Evolutionary conservation across 2,329 filamentous ascomycete species (phyloP).

Genomic region (Exophiala xenobiotica): DNA sequence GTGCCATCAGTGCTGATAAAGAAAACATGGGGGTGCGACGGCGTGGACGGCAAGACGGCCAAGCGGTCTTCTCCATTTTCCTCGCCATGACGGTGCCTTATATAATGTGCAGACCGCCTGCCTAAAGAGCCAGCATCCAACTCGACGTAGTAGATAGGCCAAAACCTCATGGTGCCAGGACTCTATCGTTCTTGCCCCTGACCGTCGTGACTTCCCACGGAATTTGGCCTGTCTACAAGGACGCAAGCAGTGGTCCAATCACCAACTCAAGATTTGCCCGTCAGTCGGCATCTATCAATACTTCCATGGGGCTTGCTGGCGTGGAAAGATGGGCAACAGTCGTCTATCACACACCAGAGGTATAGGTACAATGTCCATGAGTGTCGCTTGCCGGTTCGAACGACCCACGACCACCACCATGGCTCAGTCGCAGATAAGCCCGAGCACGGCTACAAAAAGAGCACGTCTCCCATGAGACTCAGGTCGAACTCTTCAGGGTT

Average conservation of each 20-base stretch:
- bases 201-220: background rate
- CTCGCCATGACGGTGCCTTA: background rate
- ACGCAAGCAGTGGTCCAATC: no score
- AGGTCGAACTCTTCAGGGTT: no score
- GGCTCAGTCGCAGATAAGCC: background rate
- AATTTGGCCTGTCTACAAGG: background rate
- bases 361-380: background rate
- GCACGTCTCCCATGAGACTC: no score
- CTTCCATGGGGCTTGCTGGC: no score
- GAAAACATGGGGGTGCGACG: background rate
- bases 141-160: no score
- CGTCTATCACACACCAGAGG: background rate
- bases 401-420: background rate
- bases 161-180: no score
- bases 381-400: background rate
- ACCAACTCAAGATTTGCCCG: background rate
- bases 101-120: background rate
- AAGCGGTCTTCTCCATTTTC: slow-evolving; percentile 1
- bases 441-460: background rate
- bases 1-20: background rate
- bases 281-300: no score
- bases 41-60: background rate
- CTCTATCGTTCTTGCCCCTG: background rate
- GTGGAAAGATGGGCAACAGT: background rate
- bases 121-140: background rate